Evolutionary conservation across 192 early-diverging fungal genomes (phyloP), one percentile per base, ranked within the genome.

Genomic region (Mortierella hygrophila): DNA sequence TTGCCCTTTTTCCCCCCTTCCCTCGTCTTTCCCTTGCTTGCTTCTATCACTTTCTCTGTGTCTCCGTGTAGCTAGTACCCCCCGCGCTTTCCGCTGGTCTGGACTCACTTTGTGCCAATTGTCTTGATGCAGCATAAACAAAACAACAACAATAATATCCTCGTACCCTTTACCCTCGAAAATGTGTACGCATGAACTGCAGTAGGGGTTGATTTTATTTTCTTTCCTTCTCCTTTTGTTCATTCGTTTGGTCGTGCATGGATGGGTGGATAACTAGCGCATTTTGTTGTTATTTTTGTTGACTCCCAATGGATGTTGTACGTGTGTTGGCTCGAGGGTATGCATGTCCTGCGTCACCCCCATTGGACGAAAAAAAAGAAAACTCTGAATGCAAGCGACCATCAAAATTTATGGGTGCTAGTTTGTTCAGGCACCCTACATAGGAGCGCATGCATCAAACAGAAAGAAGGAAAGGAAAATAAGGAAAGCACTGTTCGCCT

Each of bases 161-260:
- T 55, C 9, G 8, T 60, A 26, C 60, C 60, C 26, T 57, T n/a
- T n/a, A 21, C n/a, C 57, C 29, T 32, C 60, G 60, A 65, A 29
- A 65, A 65, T 60, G n/a, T 60, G n/a, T n/a, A 60, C 21, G n/a
- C 60, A 65, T 65, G 60, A 65, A 65, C 60, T 65, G 60, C 60
- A 65, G 38, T 35, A 11, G 26, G 8, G 10, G 9, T 15, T 32
- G 13, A 35, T 15, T 26, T 9, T 9, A 15, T 9, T 46, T 5
- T 23, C 6, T 57, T 26, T 4, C 13, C 32, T 63, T 26, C 8
- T 4, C 60, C 11, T 63, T 63, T 63, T 32, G 55, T 65, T 65
- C 29, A 11, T 65, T 32, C 11, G 60, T 65, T 26, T 11, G 44
- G 44, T 15, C 44, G 44, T 46, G 44, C 44, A 46, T 46, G 13